A percentile compares a stretch with the other conserved stretches of the same genome.
Conservation (phyloP, 1,284 basidiomycete species). For the Somion occarium region DNA sequence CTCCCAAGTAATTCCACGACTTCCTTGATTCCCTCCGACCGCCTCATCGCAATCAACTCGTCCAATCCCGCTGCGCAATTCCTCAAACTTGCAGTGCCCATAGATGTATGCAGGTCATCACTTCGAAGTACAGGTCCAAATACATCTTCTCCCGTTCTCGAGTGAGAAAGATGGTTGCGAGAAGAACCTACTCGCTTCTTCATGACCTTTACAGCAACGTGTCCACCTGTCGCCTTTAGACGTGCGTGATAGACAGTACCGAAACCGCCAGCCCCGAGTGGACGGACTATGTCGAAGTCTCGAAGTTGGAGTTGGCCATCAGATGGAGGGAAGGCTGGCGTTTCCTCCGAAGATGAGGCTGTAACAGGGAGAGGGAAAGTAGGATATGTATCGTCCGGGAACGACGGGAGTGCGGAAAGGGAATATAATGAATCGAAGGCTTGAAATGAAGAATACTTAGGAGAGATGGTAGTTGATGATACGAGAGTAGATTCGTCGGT, state of each 20-base stretch:
- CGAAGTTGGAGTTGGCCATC: slow-evolving; percentile 2
- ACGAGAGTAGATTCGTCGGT: neutral
- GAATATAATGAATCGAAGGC: neutral
- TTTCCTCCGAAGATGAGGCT: too few relatives aligned
- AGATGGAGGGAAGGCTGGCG: slow-evolving; percentile 2
- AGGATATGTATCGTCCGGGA: neutral
- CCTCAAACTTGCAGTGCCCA: neutral
- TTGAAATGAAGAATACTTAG: neutral
- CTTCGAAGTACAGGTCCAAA: neutral
- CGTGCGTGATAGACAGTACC: slow-evolving; percentile 11
- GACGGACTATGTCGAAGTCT: slow-evolving; percentile 11
- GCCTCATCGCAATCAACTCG: neutral
- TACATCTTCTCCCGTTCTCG: neutral
- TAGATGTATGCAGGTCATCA: neutral
- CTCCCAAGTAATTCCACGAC: slow-evolving; percentile 3
- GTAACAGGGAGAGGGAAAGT: neutral
- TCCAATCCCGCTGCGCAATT: neutral
- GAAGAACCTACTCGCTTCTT: slow-evolving; percentile 4
- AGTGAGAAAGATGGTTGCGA: neutral
- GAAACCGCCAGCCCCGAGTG: slow-evolving; percentile 11
- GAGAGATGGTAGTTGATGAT: neutral
- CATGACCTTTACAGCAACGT: slow-evolving; percentile 14
- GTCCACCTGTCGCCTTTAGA: slow-evolving; percentile 6
- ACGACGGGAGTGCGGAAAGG: neutral
- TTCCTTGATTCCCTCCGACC: neutral